These are phyloP conservation scores for Zopfochytrium polystomum DNA, from an alignment of 371 early-diverging fungal species.

Conservation along the genomic window DNA sequence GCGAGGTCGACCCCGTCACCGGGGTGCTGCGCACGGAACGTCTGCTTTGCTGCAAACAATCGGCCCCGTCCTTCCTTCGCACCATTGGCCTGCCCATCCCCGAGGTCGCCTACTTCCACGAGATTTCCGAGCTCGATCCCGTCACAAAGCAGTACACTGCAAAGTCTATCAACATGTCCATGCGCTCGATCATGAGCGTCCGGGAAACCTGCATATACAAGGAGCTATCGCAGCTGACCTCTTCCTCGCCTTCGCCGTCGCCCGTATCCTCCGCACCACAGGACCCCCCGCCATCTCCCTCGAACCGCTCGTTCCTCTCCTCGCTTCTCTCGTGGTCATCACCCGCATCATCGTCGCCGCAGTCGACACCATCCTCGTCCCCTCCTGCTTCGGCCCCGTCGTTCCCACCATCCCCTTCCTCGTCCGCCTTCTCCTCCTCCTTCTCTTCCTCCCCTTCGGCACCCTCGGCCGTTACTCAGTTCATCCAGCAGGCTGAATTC, in stretches of 20 bases:
- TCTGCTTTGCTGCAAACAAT: slow-evolving; percentile 82
- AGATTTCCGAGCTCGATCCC: slow-evolving; percentile 82
- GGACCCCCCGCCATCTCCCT: neutral
- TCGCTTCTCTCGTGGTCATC: neutral
- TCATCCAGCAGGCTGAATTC: slow-evolving; percentile 78
- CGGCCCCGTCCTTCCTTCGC: slow-evolving; percentile 62
- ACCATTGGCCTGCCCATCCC: slow-evolving; percentile 39
- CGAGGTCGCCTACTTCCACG: slow-evolving; percentile 77
- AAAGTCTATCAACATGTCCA: slow-evolving; percentile 44
- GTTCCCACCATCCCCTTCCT: slow-evolving; percentile 24
- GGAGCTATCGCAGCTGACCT: neutral
- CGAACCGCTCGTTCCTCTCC: neutral
- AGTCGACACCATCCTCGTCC: neutral
- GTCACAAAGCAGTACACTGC: slow-evolving; percentile 65
- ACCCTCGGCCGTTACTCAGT: slow-evolving; percentile 54
- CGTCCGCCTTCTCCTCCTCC: neutral
- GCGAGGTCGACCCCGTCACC: slow-evolving; percentile 74
- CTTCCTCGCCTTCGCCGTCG: neutral
- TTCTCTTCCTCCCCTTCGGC: neutral
- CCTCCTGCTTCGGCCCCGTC: neutral
- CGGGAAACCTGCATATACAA: slow-evolving; percentile 79
- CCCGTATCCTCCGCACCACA: neutral
- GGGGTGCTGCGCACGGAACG: slow-evolving; percentile 87
- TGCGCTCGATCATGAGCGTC: slow-evolving; percentile 69
- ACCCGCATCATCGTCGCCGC: neutral